Conservation (phyloP, 257 asterid genomes). For the Nicotiana undulata region DNA sequence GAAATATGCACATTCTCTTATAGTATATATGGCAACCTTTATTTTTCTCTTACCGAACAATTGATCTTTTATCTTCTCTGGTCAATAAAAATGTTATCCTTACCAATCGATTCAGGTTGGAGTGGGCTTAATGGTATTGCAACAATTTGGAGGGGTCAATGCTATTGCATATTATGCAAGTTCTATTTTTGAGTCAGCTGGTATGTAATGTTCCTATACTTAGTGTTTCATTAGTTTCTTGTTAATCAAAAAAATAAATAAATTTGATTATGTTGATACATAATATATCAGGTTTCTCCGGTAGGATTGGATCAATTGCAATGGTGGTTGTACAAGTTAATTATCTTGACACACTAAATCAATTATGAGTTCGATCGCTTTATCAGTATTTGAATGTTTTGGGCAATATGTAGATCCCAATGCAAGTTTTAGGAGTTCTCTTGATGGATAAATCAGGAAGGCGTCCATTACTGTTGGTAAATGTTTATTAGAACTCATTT, state of each 20-base stretch:
- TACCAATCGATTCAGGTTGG: constrained; percentile 45
- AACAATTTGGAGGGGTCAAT: constrained; percentile 85
- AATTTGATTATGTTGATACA: constrained; percentile 3
- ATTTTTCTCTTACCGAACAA: not conserved
- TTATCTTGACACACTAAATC: not conserved
- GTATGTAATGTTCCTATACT: constrained; percentile 23
- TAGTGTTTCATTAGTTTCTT: not conserved
- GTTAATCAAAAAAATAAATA: not conserved
- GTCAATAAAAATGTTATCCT: not conserved
- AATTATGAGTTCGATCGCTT: not conserved
- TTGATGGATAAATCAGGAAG: constrained; percentile 86
- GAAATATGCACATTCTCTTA: constrained; percentile 66
- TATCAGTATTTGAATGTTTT: not conserved
- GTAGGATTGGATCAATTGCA: constrained; percentile 61
- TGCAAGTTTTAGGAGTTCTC: constrained; percentile 60
- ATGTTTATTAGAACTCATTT: not conserved
- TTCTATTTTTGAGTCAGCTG: constrained; percentile 74
- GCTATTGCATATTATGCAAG: constrained; percentile 88
- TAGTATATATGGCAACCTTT: constrained; percentile 35
- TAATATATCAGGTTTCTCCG: constrained; percentile 51
- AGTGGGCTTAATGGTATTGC: constrained; percentile 89
- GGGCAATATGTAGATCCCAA: constrained; percentile 58
- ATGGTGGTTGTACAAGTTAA: constrained; percentile 81
- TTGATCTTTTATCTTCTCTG: not conserved
- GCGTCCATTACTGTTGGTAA: constrained; percentile 67